Evolutionary conservation across 129 eudicot species (phyloP).

Genomic region (Ambrosia trifida): DNA sequence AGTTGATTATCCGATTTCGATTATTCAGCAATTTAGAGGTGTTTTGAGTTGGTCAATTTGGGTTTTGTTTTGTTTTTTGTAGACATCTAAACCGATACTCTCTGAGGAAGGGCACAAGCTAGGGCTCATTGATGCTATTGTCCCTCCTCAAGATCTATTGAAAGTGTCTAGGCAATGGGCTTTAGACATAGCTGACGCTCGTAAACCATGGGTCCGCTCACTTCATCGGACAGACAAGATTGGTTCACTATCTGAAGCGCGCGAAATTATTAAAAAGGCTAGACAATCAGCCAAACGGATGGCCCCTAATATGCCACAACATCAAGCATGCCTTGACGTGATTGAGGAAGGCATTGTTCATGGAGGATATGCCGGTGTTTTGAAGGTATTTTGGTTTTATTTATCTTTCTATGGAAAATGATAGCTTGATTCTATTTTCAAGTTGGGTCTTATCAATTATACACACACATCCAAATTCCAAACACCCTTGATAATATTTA

Average conservation of each 20-base stretch:
- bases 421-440: too few species aligned
- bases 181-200: constrained; percentile 68
- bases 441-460: too few species aligned
- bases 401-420: background rate
- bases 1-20: background rate
- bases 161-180: constrained; percentile 83
- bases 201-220: constrained; percentile 82
- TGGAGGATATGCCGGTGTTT: constrained; percentile 80
- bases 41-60: background rate
- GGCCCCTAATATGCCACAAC: constrained; percentile 88
- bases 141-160: constrained; percentile 66
- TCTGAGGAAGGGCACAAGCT: constrained; percentile 87
- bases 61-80: constrained; percentile 15
- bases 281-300: constrained; percentile 67
- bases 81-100: constrained; percentile 73
- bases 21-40: background rate
- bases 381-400: constrained; percentile 52
- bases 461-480: background rate
- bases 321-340: constrained; percentile 83
- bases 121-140: constrained; percentile 84
- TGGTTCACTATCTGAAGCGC: constrained; percentile 81
- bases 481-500: too few species aligned
- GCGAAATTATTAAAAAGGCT: constrained; percentile 53
- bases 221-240: constrained; percentile 82
- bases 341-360: constrained; percentile 83